Percentiles rank a stretch among this genome's conserved stretches.
These are phyloP conservation scores for Cryomyces minteri DNA, from an alignment of 495 filamentous ascomycete species.

Conservation along the genomic window DNA sequence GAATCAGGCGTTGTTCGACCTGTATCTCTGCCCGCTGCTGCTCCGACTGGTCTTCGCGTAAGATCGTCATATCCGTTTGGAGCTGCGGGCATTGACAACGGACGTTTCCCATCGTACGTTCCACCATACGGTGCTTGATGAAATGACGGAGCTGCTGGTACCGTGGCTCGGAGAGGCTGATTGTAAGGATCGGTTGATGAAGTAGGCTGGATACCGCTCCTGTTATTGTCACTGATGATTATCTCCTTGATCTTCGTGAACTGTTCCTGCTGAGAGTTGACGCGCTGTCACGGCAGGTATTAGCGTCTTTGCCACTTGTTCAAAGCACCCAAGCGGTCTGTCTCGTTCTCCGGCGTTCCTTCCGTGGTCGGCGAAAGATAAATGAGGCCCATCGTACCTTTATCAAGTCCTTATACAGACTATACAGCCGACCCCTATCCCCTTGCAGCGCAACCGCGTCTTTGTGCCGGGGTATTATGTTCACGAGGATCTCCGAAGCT, in stretches of 20 bases:
- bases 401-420: conserved; percentile 29
- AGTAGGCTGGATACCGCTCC: conserved; percentile 28
- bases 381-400: conserved; percentile 19
- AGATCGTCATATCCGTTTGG: neutral
- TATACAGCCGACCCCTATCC: conserved; percentile 26
- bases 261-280: conserved; percentile 20
- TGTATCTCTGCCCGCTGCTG: conserved; percentile 3
- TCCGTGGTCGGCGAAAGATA: too few species aligned
- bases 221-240: conserved; percentile 48
- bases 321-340: too few species aligned
- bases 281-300: conserved; percentile 1
- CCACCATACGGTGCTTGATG: neutral
- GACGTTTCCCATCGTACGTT: conserved; percentile 12
- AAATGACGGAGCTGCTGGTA: too few species aligned
- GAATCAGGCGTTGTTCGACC: too few species aligned
- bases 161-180: too few species aligned
- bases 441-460: conserved; percentile 36
- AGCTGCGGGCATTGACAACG: neutral
- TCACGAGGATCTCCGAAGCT: conserved; percentile 55
- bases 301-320: too few species aligned
- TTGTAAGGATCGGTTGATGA: neutral
- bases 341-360: too few species aligned
- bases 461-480: conserved; percentile 53
- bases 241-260: conserved; percentile 44
- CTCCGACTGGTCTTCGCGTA: too few species aligned